phyloP scores from a whole-genome alignment of 768 basidiomycete genomes.

The Mycena galopus region DNA sequence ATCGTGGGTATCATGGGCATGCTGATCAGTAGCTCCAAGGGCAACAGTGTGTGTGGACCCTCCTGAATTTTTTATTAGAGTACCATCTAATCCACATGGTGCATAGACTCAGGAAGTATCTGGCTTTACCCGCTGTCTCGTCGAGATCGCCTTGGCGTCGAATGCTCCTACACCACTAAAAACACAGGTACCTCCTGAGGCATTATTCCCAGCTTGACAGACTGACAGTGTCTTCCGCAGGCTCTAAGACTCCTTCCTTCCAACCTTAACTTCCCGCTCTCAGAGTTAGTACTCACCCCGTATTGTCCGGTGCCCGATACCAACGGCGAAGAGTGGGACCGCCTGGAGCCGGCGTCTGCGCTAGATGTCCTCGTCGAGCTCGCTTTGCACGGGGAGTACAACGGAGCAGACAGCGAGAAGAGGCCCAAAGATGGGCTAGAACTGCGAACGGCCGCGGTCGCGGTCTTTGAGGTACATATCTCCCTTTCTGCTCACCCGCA shows the following conservation, averaged over 20 bases:
- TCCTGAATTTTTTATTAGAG: neutral
- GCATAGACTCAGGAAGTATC: slow-evolving; percentile 67
- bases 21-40: slow-evolving; percentile 78
- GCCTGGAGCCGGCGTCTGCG: slow-evolving; percentile 83
- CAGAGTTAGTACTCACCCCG: slow-evolving; percentile 76
- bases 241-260: slow-evolving; percentile 62
- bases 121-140: slow-evolving; percentile 78
- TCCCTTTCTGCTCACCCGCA: neutral
- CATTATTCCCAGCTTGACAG: slow-evolving; percentile 6
- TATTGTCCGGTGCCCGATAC: slow-evolving; percentile 86
- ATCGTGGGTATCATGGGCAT: slow-evolving; percentile 89
- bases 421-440: slow-evolving; percentile 77
- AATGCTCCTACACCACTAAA: slow-evolving; percentile 92
- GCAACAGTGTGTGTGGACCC: slow-evolving; percentile 63
- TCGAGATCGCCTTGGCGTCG: slow-evolving; percentile 92
- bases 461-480: slow-evolving; percentile 84
- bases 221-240: slow-evolving; percentile 42
- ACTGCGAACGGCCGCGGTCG: slow-evolving; percentile 80
- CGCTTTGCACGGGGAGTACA: slow-evolving; percentile 90
- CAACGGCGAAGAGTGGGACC: slow-evolving; percentile 93
- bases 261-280: slow-evolving; percentile 71
- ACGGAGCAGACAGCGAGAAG: slow-evolving; percentile 71
- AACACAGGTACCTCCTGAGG: slow-evolving; percentile 71
- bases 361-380: slow-evolving; percentile 87
- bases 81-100: slow-evolving; percentile 9